These are phyloP conservation scores for Diaporthe citriasiana DNA, from an alignment of 2,329 filamentous ascomycete genomes.

Conservation along the genomic window DNA sequence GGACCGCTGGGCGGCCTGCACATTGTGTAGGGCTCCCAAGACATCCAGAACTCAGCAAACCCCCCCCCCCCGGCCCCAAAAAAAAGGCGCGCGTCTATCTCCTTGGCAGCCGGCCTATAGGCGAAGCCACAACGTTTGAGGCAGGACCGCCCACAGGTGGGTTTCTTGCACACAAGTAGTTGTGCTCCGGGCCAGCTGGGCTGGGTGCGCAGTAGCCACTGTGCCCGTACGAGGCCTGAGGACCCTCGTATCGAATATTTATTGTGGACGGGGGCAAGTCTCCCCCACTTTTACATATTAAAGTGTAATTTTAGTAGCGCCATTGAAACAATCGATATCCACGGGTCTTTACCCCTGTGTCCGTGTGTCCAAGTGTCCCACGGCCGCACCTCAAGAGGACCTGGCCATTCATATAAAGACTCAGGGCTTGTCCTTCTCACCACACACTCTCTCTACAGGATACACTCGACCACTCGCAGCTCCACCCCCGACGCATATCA, in stretches of 20 bases:
- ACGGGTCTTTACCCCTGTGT: conserved; percentile 29
- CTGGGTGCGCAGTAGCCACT: conserved; percentile 10
- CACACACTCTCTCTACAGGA: conserved; percentile 15
- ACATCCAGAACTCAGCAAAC: conserved; percentile 20
- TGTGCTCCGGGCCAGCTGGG: conserved; percentile 26
- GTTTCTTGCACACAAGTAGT: conserved; percentile 19
- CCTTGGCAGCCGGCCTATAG: conserved; percentile 9
- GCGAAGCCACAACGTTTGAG: conserved; percentile 22
- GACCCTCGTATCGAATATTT: conserved; percentile 31
- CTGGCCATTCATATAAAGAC: conserved; percentile 5
- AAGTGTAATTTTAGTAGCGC: conserved; percentile 26
- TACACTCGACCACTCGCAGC: conserved; percentile 21
- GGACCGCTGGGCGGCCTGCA: conserved; percentile 18
- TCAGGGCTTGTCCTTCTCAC: conserved; percentile 2
- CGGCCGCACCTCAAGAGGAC: background rate
- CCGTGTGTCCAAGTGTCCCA: background rate
- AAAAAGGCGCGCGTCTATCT: conserved; percentile 34
- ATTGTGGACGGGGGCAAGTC: conserved; percentile 13
- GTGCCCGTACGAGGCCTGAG: conserved; percentile 9
- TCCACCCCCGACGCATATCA: conserved; percentile 29
- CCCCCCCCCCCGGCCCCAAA: too few species aligned
- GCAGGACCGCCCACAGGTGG: background rate
- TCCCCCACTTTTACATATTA: conserved; percentile 25
- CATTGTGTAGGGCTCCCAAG: background rate
- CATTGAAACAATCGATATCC: conserved; percentile 16